Base-by-base conservation (phyloP, 495 filamentous ascomycete genomes). In the Penicillium chermesinum region DNA sequence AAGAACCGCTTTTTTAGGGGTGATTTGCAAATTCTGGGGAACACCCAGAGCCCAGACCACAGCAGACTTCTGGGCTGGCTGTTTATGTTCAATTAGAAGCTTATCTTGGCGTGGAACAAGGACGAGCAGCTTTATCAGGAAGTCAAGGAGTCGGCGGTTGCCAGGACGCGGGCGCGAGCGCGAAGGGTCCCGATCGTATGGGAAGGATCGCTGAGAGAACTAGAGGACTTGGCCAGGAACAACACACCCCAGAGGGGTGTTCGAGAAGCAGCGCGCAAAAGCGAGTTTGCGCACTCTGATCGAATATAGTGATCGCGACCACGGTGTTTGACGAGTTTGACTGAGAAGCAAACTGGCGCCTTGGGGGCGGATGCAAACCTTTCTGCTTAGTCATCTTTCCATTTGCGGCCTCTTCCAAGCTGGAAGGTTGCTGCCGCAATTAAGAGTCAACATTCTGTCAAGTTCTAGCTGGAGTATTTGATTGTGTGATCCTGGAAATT, bases 281-380 rank as follows among this genome's bases (percentile, higher is more conserved):
- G 33, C 38, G 44, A 46, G 22, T 30, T 10, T 4, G 5, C 10
- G 25, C 25, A 5, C 10, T 10, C 5, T 30, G 25, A 10, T 5
- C 10, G 5, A 10, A 4, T 22, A 46, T 16, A 37, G 10, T 21
- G 21, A 42, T 15, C 40, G 40, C 40, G 40, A 42, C 40, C 7
- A 9, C 10, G 21, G 12, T 9, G 32, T 37, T 74, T 74, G 71
- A 47, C 64, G 58, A 54, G 71, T 75, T 75, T 75, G 71, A 72
- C 73, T 57, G 49, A 59, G 54, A 42, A 58, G 52, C 70, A 75
- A 69, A 75, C 71, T 72, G 49, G 25, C 25, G 5, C 25, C 10
- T 30, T 30, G 10, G 5, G 25, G 25, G 25, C 25, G 10, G 25
- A 30, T 75, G 71, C 71, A 75, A 75, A 73, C 70, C 65, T 46